Percentiles rank a stretch among this genome's conserved stretches.
Evolutionary conservation across 805 yeast genomes (phyloP).

Genomic region (Saccharomycopsis sp.): DNA sequence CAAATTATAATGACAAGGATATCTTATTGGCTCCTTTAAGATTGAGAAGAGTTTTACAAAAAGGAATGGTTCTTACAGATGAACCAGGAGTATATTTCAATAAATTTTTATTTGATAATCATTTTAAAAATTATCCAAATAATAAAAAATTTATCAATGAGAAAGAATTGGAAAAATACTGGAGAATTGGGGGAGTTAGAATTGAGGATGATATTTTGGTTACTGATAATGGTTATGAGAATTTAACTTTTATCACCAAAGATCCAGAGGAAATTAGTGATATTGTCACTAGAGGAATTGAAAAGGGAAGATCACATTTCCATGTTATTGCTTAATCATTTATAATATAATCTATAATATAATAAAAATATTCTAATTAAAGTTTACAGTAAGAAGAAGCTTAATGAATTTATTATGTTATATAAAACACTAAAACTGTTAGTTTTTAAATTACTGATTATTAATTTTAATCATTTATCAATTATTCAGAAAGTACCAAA

Average conservation of each 20-base stretch:
- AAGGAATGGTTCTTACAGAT: constrained; percentile 82
- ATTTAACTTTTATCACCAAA: constrained; percentile 71
- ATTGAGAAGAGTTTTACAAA: constrained; percentile 58
- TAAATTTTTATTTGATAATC: constrained; percentile 63
- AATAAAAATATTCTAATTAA: no score
- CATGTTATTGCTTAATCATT: constrained; percentile 45
- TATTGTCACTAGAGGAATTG: constrained; percentile 63
- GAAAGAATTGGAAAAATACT: constrained; percentile 62
- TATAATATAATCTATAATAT: background rate
- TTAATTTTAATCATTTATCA: background rate
- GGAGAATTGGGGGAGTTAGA: constrained; percentile 94
- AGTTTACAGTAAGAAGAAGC: no score
- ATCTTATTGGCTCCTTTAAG: constrained; percentile 70
- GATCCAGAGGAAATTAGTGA: constrained; percentile 75
- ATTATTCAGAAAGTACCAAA: constrained; percentile 10
- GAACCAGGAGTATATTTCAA: constrained; percentile 95
- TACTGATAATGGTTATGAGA: constrained; percentile 67
- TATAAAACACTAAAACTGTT: constrained; percentile 1
- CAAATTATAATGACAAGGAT: constrained; percentile 79
- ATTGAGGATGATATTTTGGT: constrained; percentile 89
- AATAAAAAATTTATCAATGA: constrained; percentile 50
- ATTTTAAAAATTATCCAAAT: constrained; percentile 35
- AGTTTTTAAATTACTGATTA: background rate
- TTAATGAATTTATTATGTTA: constrained; percentile 1
- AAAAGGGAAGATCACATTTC: constrained; percentile 52